A percentile compares a stretch with the other conserved stretches of the same genome.
Conservation (phyloP, 2,329 filamentous ascomycete genomes). For the Nakataea oryzae region DNA sequence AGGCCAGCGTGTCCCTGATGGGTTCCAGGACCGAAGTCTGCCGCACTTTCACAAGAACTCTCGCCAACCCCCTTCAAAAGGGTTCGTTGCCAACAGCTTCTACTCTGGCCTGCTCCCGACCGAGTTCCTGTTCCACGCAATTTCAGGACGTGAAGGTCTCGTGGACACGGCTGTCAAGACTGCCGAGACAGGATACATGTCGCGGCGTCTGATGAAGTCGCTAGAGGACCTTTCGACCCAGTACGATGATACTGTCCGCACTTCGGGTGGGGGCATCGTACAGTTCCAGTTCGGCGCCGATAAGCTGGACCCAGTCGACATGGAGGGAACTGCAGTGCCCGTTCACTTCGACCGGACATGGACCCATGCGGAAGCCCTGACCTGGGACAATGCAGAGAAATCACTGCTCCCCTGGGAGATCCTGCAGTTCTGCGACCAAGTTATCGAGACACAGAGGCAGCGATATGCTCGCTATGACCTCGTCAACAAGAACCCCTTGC, state of each 20-base stretch:
- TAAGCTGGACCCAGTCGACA: conserved; percentile 89
- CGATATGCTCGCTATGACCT: conserved; percentile 53
- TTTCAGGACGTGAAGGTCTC: conserved; percentile 94
- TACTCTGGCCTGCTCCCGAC: conserved; percentile 83
- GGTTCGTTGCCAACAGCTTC: conserved; percentile 96
- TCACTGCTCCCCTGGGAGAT: conserved; percentile 70
- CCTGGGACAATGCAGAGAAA: conserved; percentile 67
- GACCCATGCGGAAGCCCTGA: conserved; percentile 66
- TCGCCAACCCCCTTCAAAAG: conserved; percentile 86
- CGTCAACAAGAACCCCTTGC: conserved; percentile 49
- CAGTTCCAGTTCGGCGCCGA: conserved; percentile 98
- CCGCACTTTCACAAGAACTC: conserved; percentile 94
- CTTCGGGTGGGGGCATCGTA: conserved; percentile 77
- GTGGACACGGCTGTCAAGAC: conserved; percentile 99
- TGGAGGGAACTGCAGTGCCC: conserved; percentile 89
- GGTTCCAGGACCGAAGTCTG: conserved; percentile 89
- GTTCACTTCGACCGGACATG: conserved; percentile 90
- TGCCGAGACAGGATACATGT: conserved; percentile 98
- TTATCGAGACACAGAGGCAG: conserved; percentile 56
- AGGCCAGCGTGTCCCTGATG: conserved; percentile 83
- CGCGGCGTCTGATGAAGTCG: conserved; percentile 93
- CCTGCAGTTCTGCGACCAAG: conserved; percentile 52
- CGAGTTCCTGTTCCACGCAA: conserved; percentile 96
- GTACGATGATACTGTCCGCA: conserved; percentile 92
- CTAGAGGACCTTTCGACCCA: conserved; percentile 87